Base-by-base conservation (phyloP, 345 rosid species). In the Melastoma malabathricum region DNA sequence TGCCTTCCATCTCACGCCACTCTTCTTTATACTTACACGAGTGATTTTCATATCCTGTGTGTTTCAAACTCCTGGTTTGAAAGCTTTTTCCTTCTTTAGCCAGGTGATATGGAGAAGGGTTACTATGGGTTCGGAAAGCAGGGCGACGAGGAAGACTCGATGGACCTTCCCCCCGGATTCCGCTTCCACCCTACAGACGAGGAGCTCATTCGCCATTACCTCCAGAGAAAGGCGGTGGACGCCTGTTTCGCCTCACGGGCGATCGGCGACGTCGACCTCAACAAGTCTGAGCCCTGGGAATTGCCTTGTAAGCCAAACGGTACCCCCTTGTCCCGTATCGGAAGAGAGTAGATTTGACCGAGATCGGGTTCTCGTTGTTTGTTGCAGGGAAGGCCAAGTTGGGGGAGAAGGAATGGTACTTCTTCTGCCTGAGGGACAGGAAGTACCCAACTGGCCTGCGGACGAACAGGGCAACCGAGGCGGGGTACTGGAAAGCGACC, bases 221-320 rank as follows among this genome's bases (percentile, higher is more conserved):
- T 90, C 18, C 65, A 68, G 67, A 78, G 77, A 64, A 86, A 86
- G 67, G 98, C 84, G 53, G 67, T 67, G 12, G 79, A 86, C 34
- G 31, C 63, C 12, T 50, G 47, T 51, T 90, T 90, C 72, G 38
- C 80, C 1, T 69, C 86, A 44, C 69, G 65, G 71, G 94, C 98
- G 12, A 84, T 90, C 51, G 98, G 92, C 38, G 94, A 86, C 58
- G 96, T 84, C 9, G 98, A 90, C 51, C 69, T 90, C 72, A 90
- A 90, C 83, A 86, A 82, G 77, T 78, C 92, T 50, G 98, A 90
- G 69, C 98, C 98, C 6, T 90, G 98, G 98, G 98, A 90, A 44
- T 64, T 90, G 57, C 98, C 98, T 0, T 61, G 98, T 90, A 74
- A 78, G 79, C 61, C 38, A 34, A 31, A 19, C 41, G 9, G 44